Evolutionary conservation across 2,329 filamentous ascomycete species (phyloP), one percentile per base, ranked within the genome.

Genomic region (Penicillium occitanis): DNA sequence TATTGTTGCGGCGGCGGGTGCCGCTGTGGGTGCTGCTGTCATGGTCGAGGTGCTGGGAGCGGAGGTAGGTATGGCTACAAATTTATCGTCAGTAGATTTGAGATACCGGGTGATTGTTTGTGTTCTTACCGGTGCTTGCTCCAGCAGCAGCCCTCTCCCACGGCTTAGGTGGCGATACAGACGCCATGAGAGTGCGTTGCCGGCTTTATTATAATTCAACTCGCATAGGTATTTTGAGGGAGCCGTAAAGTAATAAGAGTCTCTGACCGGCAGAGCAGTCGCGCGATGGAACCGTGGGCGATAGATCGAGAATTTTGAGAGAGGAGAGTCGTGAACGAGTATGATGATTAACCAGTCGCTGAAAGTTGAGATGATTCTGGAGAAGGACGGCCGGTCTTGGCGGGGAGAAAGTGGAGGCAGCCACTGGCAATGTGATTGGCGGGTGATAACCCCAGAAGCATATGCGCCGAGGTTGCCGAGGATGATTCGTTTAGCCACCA

Each of bases 151-250:
- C 86, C 78, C 90, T 87, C 82, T 99, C 95, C 95, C 95, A 99
- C 57, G 95, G 95, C 82, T 99, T 99, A 65, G 95, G 95, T 76
- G 95, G 95, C 79, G 94, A 97, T 70, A 83, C 82, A 70, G 84
- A 81, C 73, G 85, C 84, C 85, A 88, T 87, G 70, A 72, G 69
- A 69, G 71, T 66, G 67, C 48, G 46, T 61, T 44, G 61, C 46
- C 57, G 44, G 44, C 35, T 57, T 48, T 22, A 63, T 68, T 66
- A 74, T 70, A 75, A 64, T 11, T 11, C 30, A 37, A 19, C 40
- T 58, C 5, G 42, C 62, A 64, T 64, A 28, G 28, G 62, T 58
- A 2, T 37, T 6, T 4, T 4, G 19, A 13, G 22, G 3, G 33
- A 37, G 37, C 14, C 22, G 10, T 57, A 5, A 13, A 17, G 5